These are phyloP conservation scores for Hymenoscyphus fraxineus DNA, from an alignment of 2,329 filamentous ascomycete species.

Conservation along the genomic window DNA sequence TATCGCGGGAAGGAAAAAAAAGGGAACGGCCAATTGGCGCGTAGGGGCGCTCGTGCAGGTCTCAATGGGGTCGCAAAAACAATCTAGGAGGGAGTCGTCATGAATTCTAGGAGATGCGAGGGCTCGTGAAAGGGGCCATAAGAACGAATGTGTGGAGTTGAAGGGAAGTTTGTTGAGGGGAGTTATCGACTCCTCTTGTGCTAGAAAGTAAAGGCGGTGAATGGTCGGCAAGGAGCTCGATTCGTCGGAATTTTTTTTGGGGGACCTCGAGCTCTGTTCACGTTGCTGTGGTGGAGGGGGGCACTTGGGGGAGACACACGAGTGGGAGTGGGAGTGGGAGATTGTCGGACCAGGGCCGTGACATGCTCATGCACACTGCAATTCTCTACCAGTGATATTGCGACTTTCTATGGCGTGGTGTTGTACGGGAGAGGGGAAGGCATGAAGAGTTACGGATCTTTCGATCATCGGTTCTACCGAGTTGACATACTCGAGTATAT, in stretches of 20 bases:
- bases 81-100: conserved; percentile 17
- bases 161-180: conserved; percentile 3
- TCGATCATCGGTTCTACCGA: background rate
- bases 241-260: background rate
- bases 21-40: conserved; percentile 17
- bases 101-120: conserved; percentile 21
- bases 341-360: background rate
- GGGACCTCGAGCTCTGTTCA: background rate
- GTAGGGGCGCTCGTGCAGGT: conserved; percentile 5
- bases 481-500: no score
- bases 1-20: conserved; percentile 14
- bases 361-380: background rate
- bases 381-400: background rate
- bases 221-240: background rate
- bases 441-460: background rate
- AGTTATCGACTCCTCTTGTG: background rate
- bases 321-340: background rate
- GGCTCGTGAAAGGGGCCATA: conserved; percentile 12
- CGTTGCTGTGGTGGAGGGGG: no score
- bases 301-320: no score
- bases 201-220: conserved; percentile 9
- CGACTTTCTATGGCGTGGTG: background rate
- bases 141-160: conserved; percentile 19
- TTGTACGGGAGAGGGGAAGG: background rate
- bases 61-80: conserved; percentile 15